Evolutionary conservation across 768 basidiomycete genomes (phyloP).

Genomic region (Roridomyces roridus): DNA sequence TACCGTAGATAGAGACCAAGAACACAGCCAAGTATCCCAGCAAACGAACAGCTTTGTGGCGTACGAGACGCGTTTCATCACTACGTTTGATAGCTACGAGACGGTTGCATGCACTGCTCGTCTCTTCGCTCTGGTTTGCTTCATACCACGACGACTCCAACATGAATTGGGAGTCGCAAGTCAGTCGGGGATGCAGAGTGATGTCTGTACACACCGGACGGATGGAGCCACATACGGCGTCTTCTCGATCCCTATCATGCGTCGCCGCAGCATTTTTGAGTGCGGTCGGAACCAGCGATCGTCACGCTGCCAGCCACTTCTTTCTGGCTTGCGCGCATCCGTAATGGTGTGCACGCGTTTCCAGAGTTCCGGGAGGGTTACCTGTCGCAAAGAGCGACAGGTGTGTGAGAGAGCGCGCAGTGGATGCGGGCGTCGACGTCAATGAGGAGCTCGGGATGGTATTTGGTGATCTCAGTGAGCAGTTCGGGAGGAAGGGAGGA

Average conservation of each 20-base stretch:
- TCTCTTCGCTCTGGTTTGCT: no score
- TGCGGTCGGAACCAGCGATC: background rate
- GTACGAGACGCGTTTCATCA: no score
- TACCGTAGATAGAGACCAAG: no score
- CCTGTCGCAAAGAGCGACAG: background rate
- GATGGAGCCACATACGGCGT: slow-evolving; percentile 1
- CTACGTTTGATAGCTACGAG: no score
- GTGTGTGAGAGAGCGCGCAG: background rate
- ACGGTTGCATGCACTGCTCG: no score
- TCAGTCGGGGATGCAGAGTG: no score
- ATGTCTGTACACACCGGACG: background rate
- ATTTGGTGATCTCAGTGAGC: background rate
- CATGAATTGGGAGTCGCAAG: no score
- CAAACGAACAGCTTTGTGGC: no score
- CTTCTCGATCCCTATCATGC: slow-evolving; percentile 11
- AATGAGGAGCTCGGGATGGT: background rate
- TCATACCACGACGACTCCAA: no score
- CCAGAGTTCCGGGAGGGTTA: background rate
- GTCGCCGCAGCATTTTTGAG: slow-evolving; percentile 13
- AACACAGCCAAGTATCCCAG: no score
- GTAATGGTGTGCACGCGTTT: background rate
- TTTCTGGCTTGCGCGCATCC: no score
- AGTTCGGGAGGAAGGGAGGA: background rate
- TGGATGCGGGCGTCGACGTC: background rate
- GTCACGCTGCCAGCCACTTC: no score